Evolutionary conservation across 2,329 filamentous ascomycete genomes (phyloP).

Genomic region (Verticillium alfalfae): DNA sequence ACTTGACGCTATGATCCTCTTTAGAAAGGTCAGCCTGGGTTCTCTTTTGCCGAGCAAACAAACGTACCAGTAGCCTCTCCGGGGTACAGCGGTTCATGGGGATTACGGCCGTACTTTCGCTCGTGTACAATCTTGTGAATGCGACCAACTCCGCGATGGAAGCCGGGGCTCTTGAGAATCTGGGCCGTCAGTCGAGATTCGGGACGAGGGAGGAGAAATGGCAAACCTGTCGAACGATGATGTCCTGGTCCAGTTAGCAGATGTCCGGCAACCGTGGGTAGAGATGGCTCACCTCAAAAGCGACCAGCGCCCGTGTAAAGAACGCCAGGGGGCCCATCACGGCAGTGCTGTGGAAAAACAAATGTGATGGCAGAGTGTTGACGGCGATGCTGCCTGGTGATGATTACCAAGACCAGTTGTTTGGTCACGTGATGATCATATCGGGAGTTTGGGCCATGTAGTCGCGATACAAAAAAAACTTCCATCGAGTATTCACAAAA

Average conservation of each 20-base stretch:
- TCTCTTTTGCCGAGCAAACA: no score
- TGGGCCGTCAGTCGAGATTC: conserved; percentile 12
- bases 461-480: no score
- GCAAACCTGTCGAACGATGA: background rate
- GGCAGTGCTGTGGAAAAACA: background rate
- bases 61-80: conserved; percentile 45
- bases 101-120: conserved; percentile 40
- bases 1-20: background rate
- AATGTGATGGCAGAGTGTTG: background rate
- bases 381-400: background rate
- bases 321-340: background rate
- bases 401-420: background rate
- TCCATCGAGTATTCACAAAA: background rate
- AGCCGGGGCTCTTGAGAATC: conserved; percentile 45
- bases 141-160: conserved; percentile 46
- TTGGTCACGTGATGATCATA: background rate
- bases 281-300: background rate
- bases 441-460: no score
- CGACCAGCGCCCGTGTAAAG: background rate
- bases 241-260: background rate
- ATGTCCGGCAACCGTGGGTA: background rate
- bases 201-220: background rate
- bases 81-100: conserved; percentile 42
- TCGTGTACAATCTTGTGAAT: conserved; percentile 47
- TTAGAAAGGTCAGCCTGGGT: background rate